Percentiles rank a stretch among this genome's conserved stretches.
Evolutionary conservation across 2,329 filamentous ascomycete species (phyloP).

Genomic region (Magnaporthales sp.): DNA sequence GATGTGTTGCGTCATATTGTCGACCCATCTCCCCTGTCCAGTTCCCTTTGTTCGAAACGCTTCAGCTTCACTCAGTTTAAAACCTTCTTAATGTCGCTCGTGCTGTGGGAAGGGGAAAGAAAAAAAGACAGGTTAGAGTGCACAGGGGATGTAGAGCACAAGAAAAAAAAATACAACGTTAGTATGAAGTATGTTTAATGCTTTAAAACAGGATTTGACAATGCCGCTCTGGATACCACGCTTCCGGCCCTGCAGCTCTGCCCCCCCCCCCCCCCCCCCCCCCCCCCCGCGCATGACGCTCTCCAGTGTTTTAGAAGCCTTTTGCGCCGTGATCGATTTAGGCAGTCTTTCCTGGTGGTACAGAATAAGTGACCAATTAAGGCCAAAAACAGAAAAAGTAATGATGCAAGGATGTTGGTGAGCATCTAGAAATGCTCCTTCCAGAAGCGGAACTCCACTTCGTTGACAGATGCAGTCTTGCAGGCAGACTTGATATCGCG

Average conservation of each 20-base stretch:
- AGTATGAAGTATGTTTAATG: slow-evolving; percentile 1
- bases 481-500: slow-evolving; percentile 79
- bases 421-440: slow-evolving; percentile 74
- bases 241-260: background rate
- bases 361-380: background rate
- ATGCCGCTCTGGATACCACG: background rate
- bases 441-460: slow-evolving; percentile 96
- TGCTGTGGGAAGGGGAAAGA: background rate
- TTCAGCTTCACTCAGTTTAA: background rate
- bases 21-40: background rate
- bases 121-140: background rate
- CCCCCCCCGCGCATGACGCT: background rate
- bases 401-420: background rate
- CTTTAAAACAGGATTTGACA: background rate
- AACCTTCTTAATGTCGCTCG: background rate
- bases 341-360: background rate
- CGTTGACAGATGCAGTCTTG: slow-evolving; percentile 59
- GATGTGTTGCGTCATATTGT: background rate
- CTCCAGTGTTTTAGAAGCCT: background rate
- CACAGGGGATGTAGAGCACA: background rate
- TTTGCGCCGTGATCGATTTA: background rate
- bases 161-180: background rate
- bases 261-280: background rate
- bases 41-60: background rate
- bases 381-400: background rate